Base-by-base conservation (phyloP, 2,329 filamentous ascomycete genomes). In the Metarhizium anisopliae region DNA sequence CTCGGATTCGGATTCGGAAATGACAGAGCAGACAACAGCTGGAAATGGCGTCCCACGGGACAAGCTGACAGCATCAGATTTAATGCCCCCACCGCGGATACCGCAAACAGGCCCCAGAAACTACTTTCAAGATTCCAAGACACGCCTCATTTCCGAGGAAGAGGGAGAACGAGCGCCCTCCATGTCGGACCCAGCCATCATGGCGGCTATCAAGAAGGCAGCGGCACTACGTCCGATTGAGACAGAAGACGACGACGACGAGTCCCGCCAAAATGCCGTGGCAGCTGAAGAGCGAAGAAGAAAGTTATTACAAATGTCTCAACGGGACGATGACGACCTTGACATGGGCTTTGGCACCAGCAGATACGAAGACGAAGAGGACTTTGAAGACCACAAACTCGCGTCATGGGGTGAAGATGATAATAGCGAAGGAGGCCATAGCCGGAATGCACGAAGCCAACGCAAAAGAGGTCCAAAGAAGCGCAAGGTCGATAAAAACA, bases 341-440 rank as follows among this genome's bases (percentile, higher is more conserved):
- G 94, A 99, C 66, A 83, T 97, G 77, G 93, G 92, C 58, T 97
- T 99, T 66, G 94, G 94, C 38, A 89, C 85, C 20, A 94, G 87
- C 66, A 81, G 93, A 32, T 86, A 90, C 64, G 91, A 89, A 54
- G 94, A 96, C 65, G 91, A 92, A 52, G 92, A 92, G 58, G 92
- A 95, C 60, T 81, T 87, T 60, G 89, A 91, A 45, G 78, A 80
- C 25, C 77, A 75, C 47, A 89, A 88, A 72, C 70, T 92, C 55
- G 84, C 82, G 43, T 74, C 83, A 64, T 89, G 89, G 77, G 81
- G 76, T 25, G 80, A 73, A 2, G 79, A 78, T 18, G 79, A 75
- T 18, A 80, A 73, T 2, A 77, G 74, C 2, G 72, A 64, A 0
- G 59, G 62, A 20, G 77, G 74, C 1, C 70, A 70, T 5, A 69